Conservation (phyloP, 768 basidiomycete genomes). For the Pleurotus platypus region DNA sequence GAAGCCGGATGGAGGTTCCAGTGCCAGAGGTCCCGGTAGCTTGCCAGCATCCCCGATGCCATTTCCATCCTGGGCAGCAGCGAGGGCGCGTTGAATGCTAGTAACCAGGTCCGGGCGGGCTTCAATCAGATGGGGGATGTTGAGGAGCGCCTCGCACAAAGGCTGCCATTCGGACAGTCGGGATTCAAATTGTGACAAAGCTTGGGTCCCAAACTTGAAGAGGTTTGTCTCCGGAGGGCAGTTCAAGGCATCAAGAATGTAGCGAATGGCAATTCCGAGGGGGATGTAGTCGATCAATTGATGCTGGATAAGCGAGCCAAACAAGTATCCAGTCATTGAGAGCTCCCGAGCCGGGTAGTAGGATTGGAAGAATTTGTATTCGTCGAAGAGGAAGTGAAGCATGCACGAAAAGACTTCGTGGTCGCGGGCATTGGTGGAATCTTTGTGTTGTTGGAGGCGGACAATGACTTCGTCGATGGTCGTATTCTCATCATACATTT, state of each 20-base stretch:
- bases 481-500: slow-evolving; percentile 96
- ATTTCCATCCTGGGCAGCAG: slow-evolving; percentile 40
- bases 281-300: slow-evolving; percentile 92
- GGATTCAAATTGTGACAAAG: slow-evolving; percentile 82
- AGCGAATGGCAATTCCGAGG: slow-evolving; percentile 94
- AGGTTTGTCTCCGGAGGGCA: slow-evolving; percentile 89
- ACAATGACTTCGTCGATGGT: slow-evolving; percentile 92
- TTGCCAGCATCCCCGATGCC: slow-evolving; percentile 36
- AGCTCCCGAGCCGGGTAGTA: slow-evolving; percentile 93
- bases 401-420: slow-evolving; percentile 99
- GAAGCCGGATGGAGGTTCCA: slow-evolving; percentile 59
- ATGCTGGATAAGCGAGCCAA: slow-evolving; percentile 93
- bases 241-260: slow-evolving; percentile 90
- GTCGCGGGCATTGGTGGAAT: slow-evolving; percentile 77
- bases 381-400: slow-evolving; percentile 99
- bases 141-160: slow-evolving; percentile 82
- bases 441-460: slow-evolving; percentile 83
- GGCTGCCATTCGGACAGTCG: slow-evolving; percentile 91
- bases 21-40: slow-evolving; percentile 21
- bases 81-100: slow-evolving; percentile 67
- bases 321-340: slow-evolving; percentile 92
- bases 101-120: slow-evolving; percentile 78
- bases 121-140: slow-evolving; percentile 84
- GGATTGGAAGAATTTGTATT: slow-evolving; percentile 98
- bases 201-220: slow-evolving; percentile 94